Base-by-base conservation (phyloP, 441 rosid species). In the Jatropha multifida region DNA sequence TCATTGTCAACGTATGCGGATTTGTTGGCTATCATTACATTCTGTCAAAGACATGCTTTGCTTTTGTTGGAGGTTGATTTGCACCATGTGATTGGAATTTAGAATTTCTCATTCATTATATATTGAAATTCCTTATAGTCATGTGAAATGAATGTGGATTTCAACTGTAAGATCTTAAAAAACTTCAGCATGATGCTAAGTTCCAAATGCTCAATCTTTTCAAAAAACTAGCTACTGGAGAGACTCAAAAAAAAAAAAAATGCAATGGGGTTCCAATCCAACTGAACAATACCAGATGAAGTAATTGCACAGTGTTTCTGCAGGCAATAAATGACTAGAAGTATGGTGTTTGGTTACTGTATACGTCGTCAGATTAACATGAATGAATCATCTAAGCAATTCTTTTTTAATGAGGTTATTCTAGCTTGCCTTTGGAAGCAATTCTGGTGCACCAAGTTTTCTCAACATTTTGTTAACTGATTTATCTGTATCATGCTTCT, bases 301-400 rank as follows among this genome's bases (percentile, higher is more conserved):
- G 49, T 52, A 60, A 44, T 75, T 60, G 63, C 79, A 52, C 40
- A 26, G 18, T 17, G 27, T n/a, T 61, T 44, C 63, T 62, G 51
- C 40, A 41, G 15, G 54, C 68, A 27, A 40, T 59, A 7, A 18
- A 62, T 76, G 69, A 52, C 37, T 37, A 44, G 3, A 37, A 11
- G 1, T 46, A 26, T 48, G 8, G 27, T 71, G 38, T 58, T 41
- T 64, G 17, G 32, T 62, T 20, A 2, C 26, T 27, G 5, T 14
- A 27, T 56, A n/a, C 13, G 27, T 60, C 51, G 8, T 42, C 44
- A 65, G n/a, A 40, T 49, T 12, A n/a, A 52, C 27, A 15, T 3
- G 11, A 8, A 15, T 63, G 9, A 46, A 20, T 27, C 54, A 54
- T 65, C 62, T 23, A 55, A 20, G 4, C 48, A 13, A 51, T 32